Percentiles rank a stretch among this genome's conserved stretches.
Conservation (phyloP, 2,329 filamentous ascomycete genomes). For the Ceratocystiopsis sp. region DNA sequence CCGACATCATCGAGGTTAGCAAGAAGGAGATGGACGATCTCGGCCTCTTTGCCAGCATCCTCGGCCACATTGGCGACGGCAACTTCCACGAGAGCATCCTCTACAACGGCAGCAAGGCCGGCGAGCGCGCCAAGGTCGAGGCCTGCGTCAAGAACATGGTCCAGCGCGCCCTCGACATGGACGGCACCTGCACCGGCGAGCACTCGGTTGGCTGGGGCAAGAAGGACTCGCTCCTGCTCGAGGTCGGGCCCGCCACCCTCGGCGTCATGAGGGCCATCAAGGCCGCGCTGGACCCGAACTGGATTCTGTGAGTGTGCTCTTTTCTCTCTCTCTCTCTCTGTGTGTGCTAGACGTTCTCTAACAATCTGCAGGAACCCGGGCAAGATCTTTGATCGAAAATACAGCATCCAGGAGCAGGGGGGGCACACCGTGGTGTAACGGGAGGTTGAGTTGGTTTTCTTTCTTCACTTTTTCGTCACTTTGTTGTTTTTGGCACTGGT, state of each 20-base stretch:
- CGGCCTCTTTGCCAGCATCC: conserved; percentile 69
- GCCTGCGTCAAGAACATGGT: conserved; percentile 81
- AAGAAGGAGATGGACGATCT: conserved; percentile 81
- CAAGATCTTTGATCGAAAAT: conserved; percentile 62
- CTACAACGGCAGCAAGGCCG: conserved; percentile 54
- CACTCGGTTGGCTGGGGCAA: conserved; percentile 78
- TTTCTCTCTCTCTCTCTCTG: background rate
- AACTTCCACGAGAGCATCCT: conserved; percentile 93
- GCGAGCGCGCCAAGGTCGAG: conserved; percentile 60
- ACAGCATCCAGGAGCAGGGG: background rate
- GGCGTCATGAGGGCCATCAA: conserved; percentile 77
- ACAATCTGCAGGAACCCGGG: conserved; percentile 48
- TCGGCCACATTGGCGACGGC: conserved; percentile 83
- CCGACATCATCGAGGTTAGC: conserved; percentile 63
- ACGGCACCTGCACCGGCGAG: conserved; percentile 81
- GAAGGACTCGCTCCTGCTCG: conserved; percentile 60
- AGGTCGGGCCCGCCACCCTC: conserved; percentile 66
- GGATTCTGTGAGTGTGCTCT: conserved; percentile 44
- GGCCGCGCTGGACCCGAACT: conserved; percentile 62
- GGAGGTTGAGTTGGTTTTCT: background rate
- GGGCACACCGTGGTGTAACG: background rate
- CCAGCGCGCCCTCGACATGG: conserved; percentile 78
- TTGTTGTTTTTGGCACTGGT: background rate
- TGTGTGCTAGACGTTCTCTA: background rate
- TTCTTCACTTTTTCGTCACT: background rate